Evolutionary conservation across 805 yeast species (phyloP), one percentile per base, ranked within the genome.

Genomic region (Kuraishia capsulata): DNA sequence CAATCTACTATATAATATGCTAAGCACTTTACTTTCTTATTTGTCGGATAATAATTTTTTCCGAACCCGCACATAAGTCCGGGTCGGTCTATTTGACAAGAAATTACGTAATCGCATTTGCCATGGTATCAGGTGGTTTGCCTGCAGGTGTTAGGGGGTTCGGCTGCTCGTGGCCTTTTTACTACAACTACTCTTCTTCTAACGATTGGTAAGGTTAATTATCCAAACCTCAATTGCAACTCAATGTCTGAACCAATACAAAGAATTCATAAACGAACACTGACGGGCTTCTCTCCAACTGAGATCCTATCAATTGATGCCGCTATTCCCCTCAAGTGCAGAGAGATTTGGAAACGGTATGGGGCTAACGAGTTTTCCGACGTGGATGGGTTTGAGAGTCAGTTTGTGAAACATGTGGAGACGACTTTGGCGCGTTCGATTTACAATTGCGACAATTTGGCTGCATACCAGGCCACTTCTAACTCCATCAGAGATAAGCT

Each of bases 401-500:
- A 70, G 42, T 83, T 88, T 55, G 81, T 88, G 37, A 73, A 77
- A 47, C 95, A 89, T 58, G 96, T 89, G 30, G 97, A 88, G 60
- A 84, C 95, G 31, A 76, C 89, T 1, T 67, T 88, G 55, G 97
- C 95, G n/a, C 73, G 97, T 51, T 85, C 90, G 25, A 65, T 88
- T 67, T 86, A 83, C 71, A 89, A 89, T 53, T 86, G 96, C 64
- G 97, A 89, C 59, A 80, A 81, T 42, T 66, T 88, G 54, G 96
- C 95, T 30, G 96, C 96, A 19, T 88, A 89, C 56, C 94, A 84
- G 56, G 95, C 96, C 1, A 76, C 94, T 30, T 81, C 95, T 4
- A 69, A 69, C 52, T 69, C 92, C 19, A 70, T 88, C 42, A 69
- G 95, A 45, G 96, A 89, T 59, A 78, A 80, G 38, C 65, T 88